Evolutionary conservation across 371 early-diverging fungal species (phyloP).

Genomic region (Umbelopsis sp.): DNA sequence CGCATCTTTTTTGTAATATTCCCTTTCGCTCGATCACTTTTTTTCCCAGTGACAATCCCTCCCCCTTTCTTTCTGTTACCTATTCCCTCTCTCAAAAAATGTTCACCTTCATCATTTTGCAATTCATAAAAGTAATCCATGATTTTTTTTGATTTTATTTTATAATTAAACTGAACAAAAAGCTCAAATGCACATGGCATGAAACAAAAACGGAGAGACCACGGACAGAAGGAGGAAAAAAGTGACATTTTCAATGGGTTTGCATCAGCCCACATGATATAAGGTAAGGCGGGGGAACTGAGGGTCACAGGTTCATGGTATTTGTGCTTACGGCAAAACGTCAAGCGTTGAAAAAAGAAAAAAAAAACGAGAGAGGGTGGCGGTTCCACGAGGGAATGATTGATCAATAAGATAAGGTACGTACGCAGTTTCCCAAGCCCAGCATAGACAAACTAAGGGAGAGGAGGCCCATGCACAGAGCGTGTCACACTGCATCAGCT

Average conservation of each 20-base stretch:
- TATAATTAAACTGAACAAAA: neutral
- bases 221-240: no score
- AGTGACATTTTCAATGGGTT: no score
- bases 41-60: neutral
- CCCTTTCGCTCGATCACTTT: neutral
- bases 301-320: conserved; percentile 13
- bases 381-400: conserved; percentile 3
- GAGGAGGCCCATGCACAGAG: conserved; percentile 19
- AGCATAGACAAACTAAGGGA: neutral
- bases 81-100: conserved; percentile 4
- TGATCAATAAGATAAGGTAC: conserved; percentile 17
- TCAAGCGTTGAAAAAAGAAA: conserved; percentile 3
- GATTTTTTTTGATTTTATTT: conserved; percentile 1
- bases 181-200: neutral
- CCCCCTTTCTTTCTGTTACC: no score
- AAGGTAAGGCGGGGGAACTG: neutral
- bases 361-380: neutral
- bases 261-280: neutral
- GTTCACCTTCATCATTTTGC: neutral
- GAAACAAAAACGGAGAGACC: conserved; percentile 8
- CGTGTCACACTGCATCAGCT: conserved; percentile 19
- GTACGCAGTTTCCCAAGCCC: conserved; percentile 2
- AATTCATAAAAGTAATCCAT: conserved; percentile 17
- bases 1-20: conserved; percentile 8
- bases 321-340: conserved; percentile 1